phyloP scores from a whole-genome alignment of 371 early-diverging fungal genomes.

The Smittium mucronatum region DNA sequence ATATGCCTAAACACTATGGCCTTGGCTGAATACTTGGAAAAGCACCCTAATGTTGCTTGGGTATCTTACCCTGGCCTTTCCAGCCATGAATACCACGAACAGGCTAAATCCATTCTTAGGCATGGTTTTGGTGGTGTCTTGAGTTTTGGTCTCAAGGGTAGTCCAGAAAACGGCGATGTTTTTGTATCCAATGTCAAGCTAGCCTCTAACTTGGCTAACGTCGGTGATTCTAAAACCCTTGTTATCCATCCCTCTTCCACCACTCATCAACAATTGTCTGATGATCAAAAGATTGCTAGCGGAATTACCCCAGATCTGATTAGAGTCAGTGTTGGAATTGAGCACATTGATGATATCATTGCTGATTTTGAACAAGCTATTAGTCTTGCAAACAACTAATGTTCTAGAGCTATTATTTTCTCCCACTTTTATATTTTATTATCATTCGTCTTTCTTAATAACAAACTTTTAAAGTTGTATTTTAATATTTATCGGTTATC shows the following conservation, averaged over 20 bases:
- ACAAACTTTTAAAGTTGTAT: too few species aligned
- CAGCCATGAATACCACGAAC: conserved; percentile 50
- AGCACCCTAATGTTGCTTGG: conserved; percentile 60
- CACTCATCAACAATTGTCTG: conserved; percentile 73
- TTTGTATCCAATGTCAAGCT: conserved; percentile 65
- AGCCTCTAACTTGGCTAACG: conserved; percentile 74
- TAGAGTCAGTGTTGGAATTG: too few species aligned
- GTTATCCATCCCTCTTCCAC: conserved; percentile 73
- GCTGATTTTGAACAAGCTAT: too few species aligned
- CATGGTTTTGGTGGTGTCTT: conserved; percentile 74
- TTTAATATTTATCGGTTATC: too few species aligned
- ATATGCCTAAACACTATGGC: conserved; percentile 60
- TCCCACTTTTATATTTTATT: too few species aligned
- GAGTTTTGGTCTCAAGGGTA: conserved; percentile 67
- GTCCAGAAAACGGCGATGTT: conserved; percentile 33
- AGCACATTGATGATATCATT: too few species aligned
- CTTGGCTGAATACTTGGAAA: conserved; percentile 65
- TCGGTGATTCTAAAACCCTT: conserved; percentile 78
- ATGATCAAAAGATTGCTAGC: conserved; percentile 55
- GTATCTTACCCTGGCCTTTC: conserved; percentile 74
- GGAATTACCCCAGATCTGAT: conserved; percentile 75
- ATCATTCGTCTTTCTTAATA: too few species aligned
- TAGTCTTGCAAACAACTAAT: conserved; percentile 81
- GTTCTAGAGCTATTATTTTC: too few species aligned
- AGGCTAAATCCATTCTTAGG: conserved; percentile 60